Base-by-base conservation (phyloP, 495 filamentous ascomycete genomes). In the Podospora pseudoanserina region DNA sequence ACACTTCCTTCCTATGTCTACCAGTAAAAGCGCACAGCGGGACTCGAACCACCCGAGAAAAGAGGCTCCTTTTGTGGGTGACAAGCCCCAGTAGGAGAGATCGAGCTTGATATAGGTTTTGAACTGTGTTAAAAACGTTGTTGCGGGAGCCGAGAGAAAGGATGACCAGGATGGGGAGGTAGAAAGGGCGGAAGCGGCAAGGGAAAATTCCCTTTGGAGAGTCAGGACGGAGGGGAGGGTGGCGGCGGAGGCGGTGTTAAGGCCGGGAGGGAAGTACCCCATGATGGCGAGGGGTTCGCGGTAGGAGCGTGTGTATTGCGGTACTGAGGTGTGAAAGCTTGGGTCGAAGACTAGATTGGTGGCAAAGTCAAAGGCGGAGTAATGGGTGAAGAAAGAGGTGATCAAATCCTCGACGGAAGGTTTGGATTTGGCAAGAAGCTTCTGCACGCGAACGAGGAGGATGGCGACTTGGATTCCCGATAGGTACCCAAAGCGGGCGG, bases 401-500 rank as follows among this genome's bases (percentile, higher is more conserved):
- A 88, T 56, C 11, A 87, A 72, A 55, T 81, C 79, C 16, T 80
- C 72, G 16, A 80, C 75, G 6, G 80, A 76, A 27, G 78, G 15
- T 3, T 66, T n/a, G 2, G 34, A 28, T 0, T 61, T 67, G 18
- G 79, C 70, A 3, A 86, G 67, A 2, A 82, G 76, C 70, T 88
- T 89, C 71, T 76, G 79, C 0, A 88, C 78, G 28, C 81, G 79
- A 5, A 81, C 77, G 13, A 89, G 76, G 65, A 89, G 74, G 20
- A 89, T 70, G 5, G 86, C 79, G 56, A 89, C 83, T 67, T 89
- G 87, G 53, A 87, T 84, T 7, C 85, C 85, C 11, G 82, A 78
- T 4, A 89, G 75, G 69, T 84, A 86, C 0, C 87, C 87, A 69
- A 88, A 87, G 23, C 81, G 80, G 1, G 85, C 80, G 0, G 84